Conservation (phyloP, 371 early-diverging fungal species). For the Mucor circinelloides region DNA sequence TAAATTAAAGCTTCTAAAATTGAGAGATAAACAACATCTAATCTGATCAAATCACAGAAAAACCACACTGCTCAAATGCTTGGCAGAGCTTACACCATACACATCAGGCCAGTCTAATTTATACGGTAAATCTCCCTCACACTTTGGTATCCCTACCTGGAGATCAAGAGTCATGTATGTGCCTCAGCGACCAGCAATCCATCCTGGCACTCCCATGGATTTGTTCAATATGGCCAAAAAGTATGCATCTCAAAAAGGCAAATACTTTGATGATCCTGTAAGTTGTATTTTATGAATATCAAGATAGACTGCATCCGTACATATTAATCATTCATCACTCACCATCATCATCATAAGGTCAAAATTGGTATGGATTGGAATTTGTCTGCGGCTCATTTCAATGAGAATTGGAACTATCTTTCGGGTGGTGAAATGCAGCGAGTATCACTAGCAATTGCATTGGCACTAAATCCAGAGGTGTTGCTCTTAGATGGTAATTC, state of each 20-base stretch:
- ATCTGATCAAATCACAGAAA: slow-evolving; percentile 55
- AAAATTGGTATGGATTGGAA: slow-evolving; percentile 71
- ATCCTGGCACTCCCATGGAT: slow-evolving; percentile 76
- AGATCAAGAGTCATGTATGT: slow-evolving; percentile 83
- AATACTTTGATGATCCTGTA: slow-evolving; percentile 63
- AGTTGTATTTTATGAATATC: slow-evolving; percentile 11
- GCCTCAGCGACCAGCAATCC: slow-evolving; percentile 80
- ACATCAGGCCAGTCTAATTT: slow-evolving; percentile 64
- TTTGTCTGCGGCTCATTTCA: slow-evolving; percentile 69
- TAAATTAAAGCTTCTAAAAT: slow-evolving; percentile 23
- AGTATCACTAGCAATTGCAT: slow-evolving; percentile 76
- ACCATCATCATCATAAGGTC: slow-evolving; percentile 22
- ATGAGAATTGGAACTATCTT: slow-evolving; percentile 72
- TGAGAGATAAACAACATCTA: background rate
- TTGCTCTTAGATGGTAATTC: slow-evolving; percentile 79
- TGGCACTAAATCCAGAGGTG: slow-evolving; percentile 76
- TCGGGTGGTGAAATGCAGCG: slow-evolving; percentile 92
- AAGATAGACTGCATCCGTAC: background rate
- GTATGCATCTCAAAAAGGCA: slow-evolving; percentile 58
- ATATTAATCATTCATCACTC: background rate
- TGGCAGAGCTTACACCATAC: slow-evolving; percentile 73
- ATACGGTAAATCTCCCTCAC: slow-evolving; percentile 60
- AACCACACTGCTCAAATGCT: slow-evolving; percentile 82
- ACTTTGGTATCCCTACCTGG: slow-evolving; percentile 75
- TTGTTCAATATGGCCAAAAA: slow-evolving; percentile 62